Evolutionary conservation across 2,329 filamentous ascomycete species (phyloP).

Genomic region (Hypoxylon sp.): DNA sequence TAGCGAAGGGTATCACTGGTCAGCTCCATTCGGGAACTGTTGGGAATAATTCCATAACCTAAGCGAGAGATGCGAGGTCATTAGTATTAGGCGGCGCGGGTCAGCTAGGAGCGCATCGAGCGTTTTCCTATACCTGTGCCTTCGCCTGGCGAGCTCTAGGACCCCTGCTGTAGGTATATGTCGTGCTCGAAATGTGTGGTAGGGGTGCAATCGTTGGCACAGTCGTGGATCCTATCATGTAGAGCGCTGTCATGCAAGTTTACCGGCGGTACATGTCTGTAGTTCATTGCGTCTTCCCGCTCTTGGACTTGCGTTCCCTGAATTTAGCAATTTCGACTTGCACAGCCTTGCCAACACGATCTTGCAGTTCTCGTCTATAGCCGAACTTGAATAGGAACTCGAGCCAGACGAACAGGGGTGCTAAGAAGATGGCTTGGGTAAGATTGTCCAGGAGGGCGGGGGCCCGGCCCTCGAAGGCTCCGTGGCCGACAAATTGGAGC

Average conservation of each 20-base stretch:
- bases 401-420: slow-evolving; percentile 97
- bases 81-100: background rate
- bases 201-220: background rate
- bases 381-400: slow-evolving; percentile 90
- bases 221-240: background rate
- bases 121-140: background rate
- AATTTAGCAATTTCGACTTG: slow-evolving; percentile 80
- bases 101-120: background rate
- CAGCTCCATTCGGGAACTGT: background rate
- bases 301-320: slow-evolving; percentile 61
- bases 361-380: slow-evolving; percentile 87
- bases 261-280: background rate
- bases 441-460: slow-evolving; percentile 92
- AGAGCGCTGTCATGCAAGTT: background rate
- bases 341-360: slow-evolving; percentile 79
- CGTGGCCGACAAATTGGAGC: slow-evolving; percentile 90
- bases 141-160: background rate
- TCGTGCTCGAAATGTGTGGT: slow-evolving; percentile 3
- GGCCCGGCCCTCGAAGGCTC: slow-evolving; percentile 84
- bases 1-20: slow-evolving; percentile 14
- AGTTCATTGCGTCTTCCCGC: slow-evolving; percentile 60
- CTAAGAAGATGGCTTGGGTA: slow-evolving; percentile 88
- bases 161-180: slow-evolving; percentile 1
- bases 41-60: background rate
- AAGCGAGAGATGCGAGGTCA: background rate